These are phyloP conservation scores for Yamadazyma mexicana DNA, from an alignment of 1,139 yeast genomes.

Conservation along the genomic window DNA sequence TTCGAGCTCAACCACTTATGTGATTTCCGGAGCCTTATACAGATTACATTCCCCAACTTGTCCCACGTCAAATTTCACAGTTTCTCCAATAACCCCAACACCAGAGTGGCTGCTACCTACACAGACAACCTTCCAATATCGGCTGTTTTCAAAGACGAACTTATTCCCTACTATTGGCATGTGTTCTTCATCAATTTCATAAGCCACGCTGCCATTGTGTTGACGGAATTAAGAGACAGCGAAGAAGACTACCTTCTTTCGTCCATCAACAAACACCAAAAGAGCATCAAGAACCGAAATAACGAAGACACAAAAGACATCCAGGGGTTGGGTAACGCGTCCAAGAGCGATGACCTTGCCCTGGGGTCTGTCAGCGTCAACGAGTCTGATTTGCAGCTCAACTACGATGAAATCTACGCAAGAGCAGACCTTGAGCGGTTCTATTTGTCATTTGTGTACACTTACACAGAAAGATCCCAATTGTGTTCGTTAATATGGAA, in stretches of 20 bases:
- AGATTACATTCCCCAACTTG: conserved; percentile 61
- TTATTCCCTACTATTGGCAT: conserved; percentile 48
- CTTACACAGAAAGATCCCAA: conserved; percentile 62
- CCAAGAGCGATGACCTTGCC: conserved; percentile 1
- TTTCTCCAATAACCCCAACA: conserved; percentile 17
- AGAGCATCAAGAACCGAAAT: conserved; percentile 15
- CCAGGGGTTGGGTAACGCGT: neutral
- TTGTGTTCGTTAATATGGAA: conserved; percentile 69
- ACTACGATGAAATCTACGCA: conserved; percentile 58
- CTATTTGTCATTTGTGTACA: conserved; percentile 72
- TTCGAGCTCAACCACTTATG: conserved; percentile 49
- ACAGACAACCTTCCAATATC: conserved; percentile 19
- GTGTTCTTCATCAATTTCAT: conserved; percentile 62
- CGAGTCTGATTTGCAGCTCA: conserved; percentile 21
- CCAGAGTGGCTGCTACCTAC: conserved; percentile 18
- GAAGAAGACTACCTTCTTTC: conserved; percentile 83
- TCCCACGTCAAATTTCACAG: conserved; percentile 36
- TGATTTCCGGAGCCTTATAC: conserved; percentile 68
- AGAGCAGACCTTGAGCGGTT: conserved; percentile 87
- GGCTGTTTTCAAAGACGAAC: conserved; percentile 25
- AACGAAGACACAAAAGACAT: neutral
- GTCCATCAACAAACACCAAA: conserved; percentile 34
- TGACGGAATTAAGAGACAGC: conserved; percentile 76
- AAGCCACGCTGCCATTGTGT: conserved; percentile 71
- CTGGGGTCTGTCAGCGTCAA: neutral